These are phyloP conservation scores for Cyclotella atomus DNA, from an alignment of 108 stramenopile species.

Conservation along the genomic window DNA sequence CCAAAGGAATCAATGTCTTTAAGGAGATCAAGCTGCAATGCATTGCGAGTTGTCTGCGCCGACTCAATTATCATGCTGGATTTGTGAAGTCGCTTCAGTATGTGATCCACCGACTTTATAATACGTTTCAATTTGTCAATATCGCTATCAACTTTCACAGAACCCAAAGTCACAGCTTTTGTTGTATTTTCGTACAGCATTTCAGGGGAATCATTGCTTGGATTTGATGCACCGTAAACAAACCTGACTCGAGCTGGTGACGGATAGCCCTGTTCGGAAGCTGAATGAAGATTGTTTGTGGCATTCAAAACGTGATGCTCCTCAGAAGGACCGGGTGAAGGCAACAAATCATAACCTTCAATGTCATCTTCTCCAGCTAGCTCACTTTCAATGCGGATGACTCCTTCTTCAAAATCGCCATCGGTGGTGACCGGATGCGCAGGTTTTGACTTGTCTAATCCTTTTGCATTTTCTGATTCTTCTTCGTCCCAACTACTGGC, in stretches of 20 bases:
- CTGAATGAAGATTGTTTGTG: not conserved
- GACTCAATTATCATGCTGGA: constrained; percentile 61
- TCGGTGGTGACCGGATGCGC: not conserved
- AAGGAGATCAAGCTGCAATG: constrained; percentile 63
- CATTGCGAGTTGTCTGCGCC: constrained; percentile 54
- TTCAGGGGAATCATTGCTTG: constrained; percentile 3
- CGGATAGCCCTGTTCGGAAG: not conserved
- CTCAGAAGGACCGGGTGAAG: constrained; percentile 79
- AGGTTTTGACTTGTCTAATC: not conserved
- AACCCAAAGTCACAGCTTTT: constrained; percentile 56
- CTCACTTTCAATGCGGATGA: constrained; percentile 67
- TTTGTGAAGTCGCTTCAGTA: constrained; percentile 58
- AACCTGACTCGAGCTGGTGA: constrained; percentile 15
- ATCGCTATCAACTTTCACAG: constrained; percentile 80
- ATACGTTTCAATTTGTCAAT: constrained; percentile 86
- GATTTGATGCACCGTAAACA: constrained; percentile 22
- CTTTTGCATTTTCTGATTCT: constrained; percentile 32
- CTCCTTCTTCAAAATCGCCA: constrained; percentile 76
- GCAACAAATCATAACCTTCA: constrained; percentile 82
- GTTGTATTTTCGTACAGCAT: constrained; percentile 16
- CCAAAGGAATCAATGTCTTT: constrained; percentile 83
- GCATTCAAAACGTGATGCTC: constrained; percentile 71
- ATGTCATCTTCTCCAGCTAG: constrained; percentile 44
- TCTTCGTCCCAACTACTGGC: constrained; percentile 56
- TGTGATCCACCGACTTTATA: constrained; percentile 72